Base-by-base conservation (phyloP, 75 land plant species). In the Cupressus sempervirens region DNA sequence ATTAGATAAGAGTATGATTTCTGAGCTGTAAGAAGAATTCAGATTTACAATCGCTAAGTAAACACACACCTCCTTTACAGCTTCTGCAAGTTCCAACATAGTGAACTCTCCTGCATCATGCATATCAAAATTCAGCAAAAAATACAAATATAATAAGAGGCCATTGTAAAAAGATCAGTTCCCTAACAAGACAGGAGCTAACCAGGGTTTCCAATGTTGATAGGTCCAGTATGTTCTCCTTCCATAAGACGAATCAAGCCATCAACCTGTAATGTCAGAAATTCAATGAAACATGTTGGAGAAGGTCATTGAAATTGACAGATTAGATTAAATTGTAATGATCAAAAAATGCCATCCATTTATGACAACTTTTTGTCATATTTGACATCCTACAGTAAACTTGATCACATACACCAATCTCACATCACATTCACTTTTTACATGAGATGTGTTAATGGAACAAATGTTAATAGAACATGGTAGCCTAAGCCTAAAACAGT, bases 151-250 rank as follows among this genome's bases (percentile, higher is more conserved):
- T 18, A 29, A 35, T 18, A 84, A 84, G 12, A 84, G 29, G 16
- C 16, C 7, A 43, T 0, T 81, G 29, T 36, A 23, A 34, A 41
- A 7, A 70, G 35, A 67, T 40, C 15, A 30, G 67, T 9, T 35
- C 1, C 11, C 46, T 76, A 41, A 29, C 1, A 84, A 18, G 30
- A 68, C 15, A 23, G 20, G 35, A 16, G 70, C 14, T 72, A 50
- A 95, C 97, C 99, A 89, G 99, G 99, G 81, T 97, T 97, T 43
- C 99, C 99, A 84, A 97, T 89, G 84, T 97, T 97, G 83, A 97
- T 93, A 43, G 99, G 99, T 2, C 99, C 99, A 58, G 95, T 94
- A 84, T 91, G 80, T 20, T 96, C 95, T 81, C 99, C 96, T 87
- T 94, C 99, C 99, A 97, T 97, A 10, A 97, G 94, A 30, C 94